Evolutionary conservation across 1,284 basidiomycete species (phyloP).

Genomic region (Naganishia sp.): DNA sequence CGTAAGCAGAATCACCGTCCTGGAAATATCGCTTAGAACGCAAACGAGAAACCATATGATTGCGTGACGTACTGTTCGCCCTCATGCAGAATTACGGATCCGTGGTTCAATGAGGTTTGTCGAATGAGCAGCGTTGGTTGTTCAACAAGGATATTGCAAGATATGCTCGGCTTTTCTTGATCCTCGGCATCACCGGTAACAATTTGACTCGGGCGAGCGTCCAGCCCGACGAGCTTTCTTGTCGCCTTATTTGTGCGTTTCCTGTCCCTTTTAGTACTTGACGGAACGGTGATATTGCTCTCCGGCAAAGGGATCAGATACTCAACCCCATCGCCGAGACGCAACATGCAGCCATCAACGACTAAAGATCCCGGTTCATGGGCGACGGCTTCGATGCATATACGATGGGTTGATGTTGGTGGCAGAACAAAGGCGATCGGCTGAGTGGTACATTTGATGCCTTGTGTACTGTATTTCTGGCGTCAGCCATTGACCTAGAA

Average conservation of each 20-base stretch:
- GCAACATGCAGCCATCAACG: slow-evolving; percentile 75
- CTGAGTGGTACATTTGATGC: slow-evolving; percentile 70
- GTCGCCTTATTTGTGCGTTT: slow-evolving; percentile 28
- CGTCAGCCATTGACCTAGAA: slow-evolving; percentile 25
- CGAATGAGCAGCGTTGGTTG: slow-evolving; percentile 83
- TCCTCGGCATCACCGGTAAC: slow-evolving; percentile 48
- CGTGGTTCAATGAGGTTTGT: slow-evolving; percentile 82
- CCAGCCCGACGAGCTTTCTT: slow-evolving; percentile 20
- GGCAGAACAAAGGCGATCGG: slow-evolving; percentile 66
- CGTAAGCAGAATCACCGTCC: slow-evolving; percentile 76
- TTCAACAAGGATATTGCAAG: slow-evolving; percentile 44
- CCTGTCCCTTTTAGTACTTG: slow-evolving; percentile 59
- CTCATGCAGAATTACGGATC: slow-evolving; percentile 88
- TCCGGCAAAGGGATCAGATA: slow-evolving; percentile 44
- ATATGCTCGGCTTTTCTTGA: slow-evolving; percentile 23
- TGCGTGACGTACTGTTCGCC: slow-evolving; percentile 72
- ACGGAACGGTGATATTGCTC: slow-evolving; percentile 44
- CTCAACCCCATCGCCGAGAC: slow-evolving; percentile 69
- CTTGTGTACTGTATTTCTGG: slow-evolving; percentile 66
- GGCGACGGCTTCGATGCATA: slow-evolving; percentile 71
- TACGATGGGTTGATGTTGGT: slow-evolving; percentile 70
- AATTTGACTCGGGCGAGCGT: slow-evolving; percentile 30
- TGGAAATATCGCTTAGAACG: slow-evolving; percentile 44
- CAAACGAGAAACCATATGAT: not conserved
- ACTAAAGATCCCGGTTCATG: slow-evolving; percentile 66